Evolutionary conservation across 2,329 filamentous ascomycete species (phyloP).

Genomic region (Claviceps pazoutovae): DNA sequence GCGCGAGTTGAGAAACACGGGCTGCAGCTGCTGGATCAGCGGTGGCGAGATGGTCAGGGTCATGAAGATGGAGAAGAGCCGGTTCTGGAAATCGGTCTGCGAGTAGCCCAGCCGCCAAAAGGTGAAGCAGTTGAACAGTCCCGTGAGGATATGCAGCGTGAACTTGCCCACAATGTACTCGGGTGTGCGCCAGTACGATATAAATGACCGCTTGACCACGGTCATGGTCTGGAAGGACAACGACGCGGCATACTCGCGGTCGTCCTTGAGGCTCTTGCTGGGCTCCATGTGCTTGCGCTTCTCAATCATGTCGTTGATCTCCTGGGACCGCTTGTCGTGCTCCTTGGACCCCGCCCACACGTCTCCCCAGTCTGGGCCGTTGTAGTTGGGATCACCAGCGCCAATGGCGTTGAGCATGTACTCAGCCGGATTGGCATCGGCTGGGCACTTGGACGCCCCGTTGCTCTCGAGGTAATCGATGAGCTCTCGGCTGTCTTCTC

Average conservation of each 20-base stretch:
- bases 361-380: conserved; percentile 47
- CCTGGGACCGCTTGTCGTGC: conserved; percentile 27
- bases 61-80: conserved; percentile 66
- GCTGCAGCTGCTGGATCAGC: conserved; percentile 65
- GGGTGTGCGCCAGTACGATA: conserved; percentile 51
- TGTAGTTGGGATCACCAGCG: conserved; percentile 46
- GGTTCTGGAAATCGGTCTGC: conserved; percentile 51
- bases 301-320: conserved; percentile 38
- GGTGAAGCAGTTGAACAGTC: conserved; percentile 57
- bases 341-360: conserved; percentile 43
- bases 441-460: conserved; percentile 32
- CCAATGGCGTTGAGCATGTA: conserved; percentile 45
- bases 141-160: conserved; percentile 46
- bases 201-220: conserved; percentile 43
- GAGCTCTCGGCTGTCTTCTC: conserved; percentile 31
- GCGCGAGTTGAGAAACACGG: conserved; percentile 51
- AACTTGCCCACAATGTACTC: conserved; percentile 50
- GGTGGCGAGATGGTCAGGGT: conserved; percentile 61
- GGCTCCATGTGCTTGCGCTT: conserved; percentile 26
- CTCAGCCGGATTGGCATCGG: conserved; percentile 38
- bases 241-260: conserved; percentile 50
- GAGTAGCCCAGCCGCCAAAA: conserved; percentile 49
- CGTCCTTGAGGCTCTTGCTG: conserved; percentile 28
- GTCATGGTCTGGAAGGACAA: conserved; percentile 36
- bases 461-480: conserved; percentile 39